Conservation (phyloP, 257 asterid species). For the Solanum medicagineum region DNA sequence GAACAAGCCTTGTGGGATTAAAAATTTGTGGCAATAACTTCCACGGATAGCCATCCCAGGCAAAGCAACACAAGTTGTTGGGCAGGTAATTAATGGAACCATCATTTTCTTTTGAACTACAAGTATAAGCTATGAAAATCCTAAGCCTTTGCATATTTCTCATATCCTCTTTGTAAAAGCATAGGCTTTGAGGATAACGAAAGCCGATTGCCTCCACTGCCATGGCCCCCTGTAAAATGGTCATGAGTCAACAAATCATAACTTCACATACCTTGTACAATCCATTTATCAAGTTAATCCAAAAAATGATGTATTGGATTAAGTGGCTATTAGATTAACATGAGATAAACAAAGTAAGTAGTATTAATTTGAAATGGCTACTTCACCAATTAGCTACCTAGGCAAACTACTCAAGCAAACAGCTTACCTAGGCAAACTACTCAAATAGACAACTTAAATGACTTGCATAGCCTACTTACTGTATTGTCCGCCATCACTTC, state of each 20-base stretch:
- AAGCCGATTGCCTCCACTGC: neutral
- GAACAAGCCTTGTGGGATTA: neutral
- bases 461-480: neutral
- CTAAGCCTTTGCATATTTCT: neutral
- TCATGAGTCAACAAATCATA: too few species aligned
- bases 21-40: neutral
- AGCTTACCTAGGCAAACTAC: too few species aligned
- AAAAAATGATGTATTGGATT: too few species aligned
- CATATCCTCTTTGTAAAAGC: neutral
- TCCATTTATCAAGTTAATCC: too few species aligned
- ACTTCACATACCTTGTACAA: too few species aligned
- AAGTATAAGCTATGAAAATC: too few species aligned
- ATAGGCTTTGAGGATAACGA: accelerated
- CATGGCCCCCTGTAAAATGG: neutral
- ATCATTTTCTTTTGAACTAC: neutral
- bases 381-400: too few species aligned
- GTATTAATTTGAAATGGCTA: neutral
- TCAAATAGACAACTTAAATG: too few species aligned
- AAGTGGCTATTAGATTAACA: neutral
- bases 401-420: too few species aligned
- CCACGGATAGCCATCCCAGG: neutral
- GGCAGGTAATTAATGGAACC: neutral
- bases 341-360: neutral
- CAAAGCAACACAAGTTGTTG: neutral
- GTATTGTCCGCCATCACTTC: neutral